A percentile compares a stretch with the other conserved stretches of the same genome.
phyloP scores from a whole-genome alignment of 108 stramenopile genomes.

The Skeletonema grethae region DNA sequence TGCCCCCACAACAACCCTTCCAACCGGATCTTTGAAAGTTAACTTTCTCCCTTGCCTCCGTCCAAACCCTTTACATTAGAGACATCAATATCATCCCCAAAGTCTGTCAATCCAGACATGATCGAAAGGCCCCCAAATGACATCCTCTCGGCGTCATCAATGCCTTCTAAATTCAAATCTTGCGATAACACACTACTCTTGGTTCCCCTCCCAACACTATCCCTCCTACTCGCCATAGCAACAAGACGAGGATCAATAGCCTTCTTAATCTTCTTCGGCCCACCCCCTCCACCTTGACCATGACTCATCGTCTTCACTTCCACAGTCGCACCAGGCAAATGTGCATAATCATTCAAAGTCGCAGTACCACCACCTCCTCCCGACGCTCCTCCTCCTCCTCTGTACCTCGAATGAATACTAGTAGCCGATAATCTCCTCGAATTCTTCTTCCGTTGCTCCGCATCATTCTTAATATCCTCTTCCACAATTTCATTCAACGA shows the following conservation, averaged over 20 bases:
- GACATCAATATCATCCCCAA: conserved; percentile 6
- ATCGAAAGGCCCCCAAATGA: conserved; percentile 42
- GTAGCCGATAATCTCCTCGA: conserved; percentile 15
- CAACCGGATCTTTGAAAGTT: not conserved
- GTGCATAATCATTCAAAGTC: conserved; percentile 7
- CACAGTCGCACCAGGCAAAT: conserved; percentile 25
- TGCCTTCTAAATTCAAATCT: conserved; percentile 19
- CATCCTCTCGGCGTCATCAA: conserved; percentile 32
- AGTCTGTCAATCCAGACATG: conserved; percentile 45
- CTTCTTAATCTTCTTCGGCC: conserved; percentile 29
- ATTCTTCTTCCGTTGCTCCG: conserved; percentile 29
- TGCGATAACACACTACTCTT: conserved; percentile 26
- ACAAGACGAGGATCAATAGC: conserved; percentile 11
- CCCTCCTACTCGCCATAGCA: not conserved
- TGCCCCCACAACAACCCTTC: not conserved
- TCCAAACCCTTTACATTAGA: not conserved
- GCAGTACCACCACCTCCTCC: not conserved
- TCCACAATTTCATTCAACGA: conserved; percentile 43
- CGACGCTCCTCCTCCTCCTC: not conserved
- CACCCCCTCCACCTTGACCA: conserved; percentile 23
- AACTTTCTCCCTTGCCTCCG: not conserved
- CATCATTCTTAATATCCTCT: conserved; percentile 27
- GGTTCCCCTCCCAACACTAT: conserved; percentile 19
- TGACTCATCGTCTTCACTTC: conserved; percentile 39
- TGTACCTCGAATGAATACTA: conserved; percentile 7